Percentiles rank a stretch among this genome's conserved stretches.
Evolutionary conservation across 768 basidiomycete species (phyloP).

Genomic region (Albatrellus ellisii): DNA sequence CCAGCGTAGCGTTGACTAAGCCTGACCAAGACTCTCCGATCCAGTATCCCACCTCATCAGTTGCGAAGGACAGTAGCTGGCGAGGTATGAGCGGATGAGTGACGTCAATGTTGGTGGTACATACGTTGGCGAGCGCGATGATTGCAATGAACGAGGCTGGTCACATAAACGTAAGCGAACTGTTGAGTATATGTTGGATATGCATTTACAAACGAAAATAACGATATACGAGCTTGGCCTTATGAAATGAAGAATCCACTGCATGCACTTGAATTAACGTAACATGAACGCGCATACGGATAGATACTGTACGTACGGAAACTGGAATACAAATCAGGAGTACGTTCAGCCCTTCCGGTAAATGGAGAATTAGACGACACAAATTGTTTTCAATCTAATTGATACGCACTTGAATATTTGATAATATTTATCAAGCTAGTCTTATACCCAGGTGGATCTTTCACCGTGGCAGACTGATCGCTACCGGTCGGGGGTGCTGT

Average conservation of each 20-base stretch:
- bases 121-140: constrained; percentile 70
- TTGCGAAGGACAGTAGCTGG: constrained; percentile 71
- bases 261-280: constrained; percentile 1
- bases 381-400: background rate
- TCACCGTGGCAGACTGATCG: no score
- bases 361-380: background rate
- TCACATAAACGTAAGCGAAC: background rate
- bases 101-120: background rate
- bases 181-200: no score
- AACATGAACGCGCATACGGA: constrained; percentile 2
- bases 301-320: constrained; percentile 29
- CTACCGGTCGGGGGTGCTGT: no score
- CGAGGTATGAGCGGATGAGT: constrained; percentile 1
- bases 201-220: constrained; percentile 61
- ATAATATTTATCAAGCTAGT: constrained; percentile 44
- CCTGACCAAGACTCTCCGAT: constrained; percentile 78
- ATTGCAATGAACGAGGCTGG: constrained; percentile 74
- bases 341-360: constrained; percentile 48
- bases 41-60: constrained; percentile 74
- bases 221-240: constrained; percentile 39
- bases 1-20: constrained; percentile 74
- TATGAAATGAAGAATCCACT: constrained; percentile 68
- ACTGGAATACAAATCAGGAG: constrained; percentile 60
- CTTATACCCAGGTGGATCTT: no score
- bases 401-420: constrained; percentile 40